A percentile compares a stretch with the other conserved stretches of the same genome.
phyloP scores from a whole-genome alignment of 345 rosid species.

The Arabidopsis suecica region DNA sequence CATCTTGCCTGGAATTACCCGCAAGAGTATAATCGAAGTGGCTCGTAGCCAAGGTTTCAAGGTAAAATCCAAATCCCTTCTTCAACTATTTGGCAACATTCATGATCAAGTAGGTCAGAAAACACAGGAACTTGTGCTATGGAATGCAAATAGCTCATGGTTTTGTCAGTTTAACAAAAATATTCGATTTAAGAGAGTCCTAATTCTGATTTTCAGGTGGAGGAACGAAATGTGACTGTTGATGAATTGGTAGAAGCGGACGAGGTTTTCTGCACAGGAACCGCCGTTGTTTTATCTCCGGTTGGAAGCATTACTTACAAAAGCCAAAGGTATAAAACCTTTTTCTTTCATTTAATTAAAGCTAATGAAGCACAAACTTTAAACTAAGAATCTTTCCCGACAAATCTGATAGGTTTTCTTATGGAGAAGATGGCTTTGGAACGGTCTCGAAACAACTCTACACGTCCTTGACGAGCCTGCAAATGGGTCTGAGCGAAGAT shows the following conservation, averaged over 20 bases:
- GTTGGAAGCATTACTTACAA: slow-evolving; percentile 82
- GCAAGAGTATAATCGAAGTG: slow-evolving; percentile 73
- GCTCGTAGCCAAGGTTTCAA: slow-evolving; percentile 70
- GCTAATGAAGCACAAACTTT: neutral
- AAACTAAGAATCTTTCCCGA: neutral
- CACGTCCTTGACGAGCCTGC: slow-evolving; percentile 67
- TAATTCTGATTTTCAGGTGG: slow-evolving; percentile 56
- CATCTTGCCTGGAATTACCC: slow-evolving; percentile 36
- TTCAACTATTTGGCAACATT: neutral
- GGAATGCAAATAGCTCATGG: neutral
- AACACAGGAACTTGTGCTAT: neutral
- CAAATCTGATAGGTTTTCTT: slow-evolving; percentile 56
- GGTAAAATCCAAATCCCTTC: slow-evolving; percentile 44
- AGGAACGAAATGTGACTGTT: slow-evolving; percentile 68
- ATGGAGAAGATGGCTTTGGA: slow-evolving; percentile 65
- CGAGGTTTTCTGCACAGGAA: slow-evolving; percentile 90
- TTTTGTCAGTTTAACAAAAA: neutral
- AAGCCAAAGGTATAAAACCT: slow-evolving; percentile 55
- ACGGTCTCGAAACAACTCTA: slow-evolving; percentile 61
- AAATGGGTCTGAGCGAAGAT: slow-evolving; percentile 83
- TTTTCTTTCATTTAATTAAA: too few species aligned
- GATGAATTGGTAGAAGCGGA: slow-evolving; percentile 87
- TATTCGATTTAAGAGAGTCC: too few species aligned
- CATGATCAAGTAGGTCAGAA: neutral
- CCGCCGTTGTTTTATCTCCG: slow-evolving; percentile 89